These are phyloP conservation scores for Aspergillus fumigatus DNA, from an alignment of 2,329 filamentous ascomycete genomes.

Conservation along the genomic window DNA sequence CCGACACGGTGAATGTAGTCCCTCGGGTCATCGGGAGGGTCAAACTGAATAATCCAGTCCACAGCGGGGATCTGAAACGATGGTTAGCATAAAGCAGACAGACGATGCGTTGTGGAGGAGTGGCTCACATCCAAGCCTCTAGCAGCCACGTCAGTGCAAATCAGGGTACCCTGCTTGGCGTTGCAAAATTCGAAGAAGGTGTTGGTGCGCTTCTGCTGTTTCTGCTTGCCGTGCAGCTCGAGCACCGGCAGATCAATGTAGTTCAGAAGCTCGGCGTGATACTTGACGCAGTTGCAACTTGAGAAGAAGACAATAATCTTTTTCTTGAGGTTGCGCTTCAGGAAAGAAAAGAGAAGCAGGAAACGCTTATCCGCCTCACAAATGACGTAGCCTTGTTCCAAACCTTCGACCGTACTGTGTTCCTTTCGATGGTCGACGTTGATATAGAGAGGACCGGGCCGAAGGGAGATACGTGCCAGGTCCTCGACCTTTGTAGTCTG, in stretches of 20 bases:
- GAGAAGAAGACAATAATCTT: conserved; percentile 98
- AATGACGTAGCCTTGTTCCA: conserved; percentile 94
- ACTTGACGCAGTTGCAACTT: conserved; percentile 89
- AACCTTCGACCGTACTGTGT: conserved; percentile 83
- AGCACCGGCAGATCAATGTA: conserved; percentile 92
- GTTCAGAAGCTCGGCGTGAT: conserved; percentile 91
- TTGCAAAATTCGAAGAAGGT: conserved; percentile 97
- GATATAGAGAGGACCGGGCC: conserved; percentile 89
- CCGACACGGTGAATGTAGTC: conserved; percentile 96
- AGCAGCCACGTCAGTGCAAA: conserved; percentile 95
- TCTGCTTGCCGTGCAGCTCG: conserved; percentile 89
- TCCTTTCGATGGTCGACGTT: conserved; percentile 90
- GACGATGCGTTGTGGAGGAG: neutral
- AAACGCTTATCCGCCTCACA: conserved; percentile 94
- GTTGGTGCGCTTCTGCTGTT: conserved; percentile 98
- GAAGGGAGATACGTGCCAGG: conserved; percentile 85
- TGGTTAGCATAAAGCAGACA: conserved; percentile 15
- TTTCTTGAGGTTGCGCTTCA: conserved; percentile 88
- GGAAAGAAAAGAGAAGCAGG: conserved; percentile 86
- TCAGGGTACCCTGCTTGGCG: conserved; percentile 77
- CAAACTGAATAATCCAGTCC: conserved; percentile 95
- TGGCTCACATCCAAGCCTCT: conserved; percentile 75
- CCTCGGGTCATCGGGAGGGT: conserved; percentile 83
- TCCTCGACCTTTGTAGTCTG: conserved; percentile 99
- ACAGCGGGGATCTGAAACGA: conserved; percentile 71